Evolutionary conservation across 805 yeast species (phyloP).

Genomic region (Sungouiozyma ichnusensis): DNA sequence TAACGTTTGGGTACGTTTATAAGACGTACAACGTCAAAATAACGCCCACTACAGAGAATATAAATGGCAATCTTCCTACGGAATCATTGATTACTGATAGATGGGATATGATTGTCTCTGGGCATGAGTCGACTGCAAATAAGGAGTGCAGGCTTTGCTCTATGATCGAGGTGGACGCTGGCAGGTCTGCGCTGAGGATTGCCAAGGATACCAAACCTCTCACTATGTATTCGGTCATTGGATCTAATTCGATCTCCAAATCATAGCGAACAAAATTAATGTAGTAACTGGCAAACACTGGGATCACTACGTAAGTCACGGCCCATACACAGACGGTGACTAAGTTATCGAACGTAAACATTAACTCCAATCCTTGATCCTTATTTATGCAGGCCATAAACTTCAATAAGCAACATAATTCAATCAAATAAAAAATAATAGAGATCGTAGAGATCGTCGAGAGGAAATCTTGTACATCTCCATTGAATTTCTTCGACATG

Average conservation of each 20-base stretch:
- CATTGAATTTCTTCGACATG: conserved; percentile 11
- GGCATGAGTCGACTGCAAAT: neutral
- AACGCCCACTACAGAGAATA: conserved; percentile 14
- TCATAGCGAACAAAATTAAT: conserved; percentile 26
- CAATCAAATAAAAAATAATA: conserved; percentile 12
- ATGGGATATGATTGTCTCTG: neutral
- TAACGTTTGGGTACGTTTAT: conserved; percentile 1
- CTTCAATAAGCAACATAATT: conserved; percentile 9
- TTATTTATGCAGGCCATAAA: neutral
- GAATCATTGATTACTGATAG: conserved; percentile 4
- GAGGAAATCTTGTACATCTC: conserved; percentile 18
- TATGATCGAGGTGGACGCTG: neutral
- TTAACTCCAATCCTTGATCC: neutral
- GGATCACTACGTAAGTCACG: conserved; percentile 9
- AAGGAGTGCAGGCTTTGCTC: neutral
- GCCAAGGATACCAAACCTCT: conserved; percentile 15
- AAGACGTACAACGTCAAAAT: conserved; percentile 19
- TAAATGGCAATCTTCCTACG: conserved; percentile 18
- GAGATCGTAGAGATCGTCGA: conserved; percentile 17
- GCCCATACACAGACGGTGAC: conserved; percentile 12
- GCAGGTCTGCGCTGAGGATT: conserved; percentile 5
- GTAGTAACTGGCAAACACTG: conserved; percentile 19
- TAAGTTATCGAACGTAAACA: conserved; percentile 3
- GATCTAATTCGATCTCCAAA: conserved; percentile 20
- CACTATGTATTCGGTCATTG: conserved; percentile 23